Evolutionary conservation across 441 rosid species (phyloP).

Genomic region (Geranium incanum): DNA sequence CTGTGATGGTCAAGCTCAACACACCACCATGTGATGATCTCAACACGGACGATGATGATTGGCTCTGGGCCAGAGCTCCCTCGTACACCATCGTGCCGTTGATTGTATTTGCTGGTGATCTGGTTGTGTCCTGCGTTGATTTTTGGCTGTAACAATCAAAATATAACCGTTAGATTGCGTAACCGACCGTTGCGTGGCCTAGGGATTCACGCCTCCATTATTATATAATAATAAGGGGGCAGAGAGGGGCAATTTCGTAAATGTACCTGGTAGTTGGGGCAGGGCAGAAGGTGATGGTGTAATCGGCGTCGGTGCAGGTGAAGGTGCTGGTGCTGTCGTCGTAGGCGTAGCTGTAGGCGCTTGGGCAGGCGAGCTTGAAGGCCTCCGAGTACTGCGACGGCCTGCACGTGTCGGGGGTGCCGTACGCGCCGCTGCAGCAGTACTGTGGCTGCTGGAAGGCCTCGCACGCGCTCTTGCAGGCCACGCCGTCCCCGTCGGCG

Average conservation of each 20-base stretch:
- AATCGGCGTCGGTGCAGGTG: constrained; percentile 62
- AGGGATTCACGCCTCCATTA: background rate
- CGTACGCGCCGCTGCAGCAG: constrained; percentile 69
- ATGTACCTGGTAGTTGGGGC: constrained; percentile 56
- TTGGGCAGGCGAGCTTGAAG: constrained; percentile 75
- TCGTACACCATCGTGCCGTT: constrained; percentile 58
- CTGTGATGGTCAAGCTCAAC: background rate
- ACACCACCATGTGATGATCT: constrained; percentile 15
- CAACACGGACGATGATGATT: constrained; percentile 32
- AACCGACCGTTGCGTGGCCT: constrained; percentile 12
- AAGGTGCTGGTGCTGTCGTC: constrained; percentile 78
- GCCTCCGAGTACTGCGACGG: constrained; percentile 62
- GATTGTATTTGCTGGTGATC: constrained; percentile 9
- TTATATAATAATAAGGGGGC: background rate
- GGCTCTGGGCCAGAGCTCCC: constrained; percentile 46
- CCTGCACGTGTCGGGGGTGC: constrained; percentile 63
- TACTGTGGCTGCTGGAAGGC: constrained; percentile 69
- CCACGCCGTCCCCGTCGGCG: constrained; percentile 36
- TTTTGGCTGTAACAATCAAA: constrained; percentile 53
- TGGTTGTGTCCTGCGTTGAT: constrained; percentile 37
- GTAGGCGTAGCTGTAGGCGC: constrained; percentile 86
- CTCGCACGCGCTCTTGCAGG: constrained; percentile 88
- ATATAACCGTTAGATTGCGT: constrained; percentile 26
- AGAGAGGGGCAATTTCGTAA: constrained; percentile 5
- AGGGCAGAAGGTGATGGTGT: constrained; percentile 76